Evolutionary conservation across 179 eudicot species (phyloP).

Genomic region (Beta macrorhiza): DNA sequence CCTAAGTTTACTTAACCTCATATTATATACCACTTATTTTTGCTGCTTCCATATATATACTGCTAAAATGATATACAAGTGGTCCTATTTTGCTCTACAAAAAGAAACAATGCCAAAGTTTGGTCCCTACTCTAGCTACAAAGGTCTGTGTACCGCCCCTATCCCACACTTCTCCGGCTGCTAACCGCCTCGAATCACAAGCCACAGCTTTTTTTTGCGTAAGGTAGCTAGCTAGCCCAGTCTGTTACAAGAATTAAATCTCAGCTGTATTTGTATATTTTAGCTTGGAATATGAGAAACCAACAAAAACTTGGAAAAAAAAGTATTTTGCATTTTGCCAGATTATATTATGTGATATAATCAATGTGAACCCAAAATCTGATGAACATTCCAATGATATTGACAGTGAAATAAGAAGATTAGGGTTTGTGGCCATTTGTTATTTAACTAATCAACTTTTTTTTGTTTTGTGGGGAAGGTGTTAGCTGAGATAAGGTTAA

Average conservation of each 20-base stretch:
- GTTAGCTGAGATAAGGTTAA: neutral
- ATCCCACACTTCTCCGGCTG: conserved; percentile 14
- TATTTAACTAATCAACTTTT: too few relatives aligned
- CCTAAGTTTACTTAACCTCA: neutral
- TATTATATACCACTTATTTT: conserved; percentile 6
- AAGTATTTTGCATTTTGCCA: too few relatives aligned
- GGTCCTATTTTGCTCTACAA: conserved; percentile 29
- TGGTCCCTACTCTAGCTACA: conserved; percentile 32
- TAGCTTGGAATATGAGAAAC: neutral
- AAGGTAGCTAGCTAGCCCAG: neutral
- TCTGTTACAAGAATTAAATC: neutral
- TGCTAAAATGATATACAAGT: conserved; percentile 23
- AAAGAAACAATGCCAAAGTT: conserved; percentile 21
- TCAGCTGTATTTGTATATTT: neutral
- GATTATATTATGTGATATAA: too few relatives aligned
- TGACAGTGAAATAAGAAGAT: neutral
- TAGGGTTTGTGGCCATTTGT: neutral
- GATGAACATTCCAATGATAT: neutral
- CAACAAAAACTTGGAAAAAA: neutral
- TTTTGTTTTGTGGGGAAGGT: neutral
- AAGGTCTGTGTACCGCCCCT: conserved; percentile 16
- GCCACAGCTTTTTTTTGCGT: neutral
- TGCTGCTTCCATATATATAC: conserved; percentile 1
- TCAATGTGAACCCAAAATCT: too few relatives aligned
- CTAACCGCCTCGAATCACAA: conserved; percentile 21